Base-by-base conservation (phyloP, 129 eudicot genomes). In the Kitagawia praeruptora region DNA sequence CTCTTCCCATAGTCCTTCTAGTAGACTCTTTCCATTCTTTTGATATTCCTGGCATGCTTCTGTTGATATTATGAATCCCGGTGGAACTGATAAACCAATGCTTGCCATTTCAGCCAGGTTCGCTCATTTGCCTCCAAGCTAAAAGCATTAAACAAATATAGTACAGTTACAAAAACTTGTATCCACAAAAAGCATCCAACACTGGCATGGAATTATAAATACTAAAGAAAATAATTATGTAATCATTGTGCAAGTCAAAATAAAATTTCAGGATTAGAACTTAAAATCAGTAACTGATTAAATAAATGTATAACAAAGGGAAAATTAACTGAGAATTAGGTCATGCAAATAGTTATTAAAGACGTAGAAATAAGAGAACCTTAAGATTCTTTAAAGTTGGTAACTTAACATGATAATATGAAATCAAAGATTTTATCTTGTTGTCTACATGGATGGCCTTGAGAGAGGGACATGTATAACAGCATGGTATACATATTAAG, bases 121-220 rank as follows among this genome's bases (percentile, higher is more conserved):
- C 79, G 99, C 99, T 66, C 99, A 98, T 86, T 96, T 96, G 75
- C 99, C 99, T 84, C 99, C 99, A 87, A 96, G 87, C 99, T 96
- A 85, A 28, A 79, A 63, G 14, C 16, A 63, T 23, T 66, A 4
- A 18, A 66, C 41, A 66, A 3, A 13, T 66, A 31, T 15, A 31
- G 41, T 66, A 14, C 41, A 66, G 15, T 66, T 12, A 42, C 28
- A 56, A 47, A 73, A 79, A 41, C 39, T 38, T 23, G 34, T 23
- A 13, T 70, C 76, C 56, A 69, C 79, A 25, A 74, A 64, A 48
- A 40, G n/a, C 39, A 11, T 13, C 31, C 2, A 0, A 64, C 39
- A 64, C 71, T n/a, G 40, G 16, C 21, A 66, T 66, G 9, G 11
- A 58, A 23, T 56, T 27, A 56, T 8, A 23, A 27, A 56, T 7